phyloP scores from a whole-genome alignment of 164 flowering plant species.

The Echeveria elegans region DNA sequence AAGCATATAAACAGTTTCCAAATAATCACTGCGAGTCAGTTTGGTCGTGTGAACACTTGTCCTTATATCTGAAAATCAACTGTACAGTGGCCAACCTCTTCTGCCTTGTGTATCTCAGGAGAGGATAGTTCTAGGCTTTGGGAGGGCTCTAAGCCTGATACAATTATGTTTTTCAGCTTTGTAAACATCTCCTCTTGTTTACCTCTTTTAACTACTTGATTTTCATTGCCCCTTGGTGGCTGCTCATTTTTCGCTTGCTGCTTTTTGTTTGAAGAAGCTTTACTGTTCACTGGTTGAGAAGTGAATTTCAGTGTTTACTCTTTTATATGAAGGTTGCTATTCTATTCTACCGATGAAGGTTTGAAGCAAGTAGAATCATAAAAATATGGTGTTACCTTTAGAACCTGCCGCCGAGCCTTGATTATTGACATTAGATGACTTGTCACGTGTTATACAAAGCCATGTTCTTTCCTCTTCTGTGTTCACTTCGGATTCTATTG shows the following conservation, averaged over 20 bases:
- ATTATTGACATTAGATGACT: slow-evolving; percentile 6
- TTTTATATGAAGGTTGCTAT: neutral
- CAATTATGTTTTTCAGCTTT: slow-evolving; percentile 26
- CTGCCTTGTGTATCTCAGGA: slow-evolving; percentile 50
- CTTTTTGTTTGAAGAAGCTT: slow-evolving; percentile 4
- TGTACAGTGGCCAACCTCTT: slow-evolving; percentile 34
- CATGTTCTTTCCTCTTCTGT: slow-evolving; percentile 47
- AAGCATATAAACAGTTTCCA: neutral
- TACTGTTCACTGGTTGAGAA: neutral
- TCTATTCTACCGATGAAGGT: no score
- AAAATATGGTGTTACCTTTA: slow-evolving; percentile 26
- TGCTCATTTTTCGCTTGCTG: slow-evolving; percentile 8
- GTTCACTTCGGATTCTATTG: slow-evolving; percentile 37
- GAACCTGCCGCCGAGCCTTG: slow-evolving; percentile 17
- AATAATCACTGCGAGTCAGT: neutral
- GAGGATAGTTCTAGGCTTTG: slow-evolving; percentile 18
- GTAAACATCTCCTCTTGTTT: slow-evolving; percentile 20
- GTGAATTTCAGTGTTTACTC: neutral
- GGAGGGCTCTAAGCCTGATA: slow-evolving; percentile 14
- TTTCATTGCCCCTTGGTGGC: slow-evolving; percentile 9
- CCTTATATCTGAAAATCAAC: slow-evolving; percentile 52
- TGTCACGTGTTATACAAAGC: slow-evolving; percentile 54
- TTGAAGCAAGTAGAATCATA: no score
- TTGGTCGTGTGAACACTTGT: neutral
- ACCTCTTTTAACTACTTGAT: slow-evolving; percentile 6